Percentiles rank a stretch among this genome's conserved stretches.
These are phyloP conservation scores for Straminergon stramineum DNA, from an alignment of 225 moss, liverwort and hornwort species.

Conservation along the genomic window DNA sequence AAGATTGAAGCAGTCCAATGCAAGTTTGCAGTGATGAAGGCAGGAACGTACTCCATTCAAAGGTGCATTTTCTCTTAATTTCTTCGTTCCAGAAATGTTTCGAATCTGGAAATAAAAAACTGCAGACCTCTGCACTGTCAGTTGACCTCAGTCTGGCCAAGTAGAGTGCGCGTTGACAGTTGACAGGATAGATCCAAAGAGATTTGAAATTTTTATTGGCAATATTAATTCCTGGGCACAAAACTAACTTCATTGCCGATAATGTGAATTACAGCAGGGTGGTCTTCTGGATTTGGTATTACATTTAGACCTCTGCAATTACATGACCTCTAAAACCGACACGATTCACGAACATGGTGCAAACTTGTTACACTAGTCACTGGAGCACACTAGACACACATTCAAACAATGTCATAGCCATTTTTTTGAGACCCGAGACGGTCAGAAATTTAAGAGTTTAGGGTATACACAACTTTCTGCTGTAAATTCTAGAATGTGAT, in stretches of 20 bases:
- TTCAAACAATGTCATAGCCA: not conserved
- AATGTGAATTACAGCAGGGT: not conserved
- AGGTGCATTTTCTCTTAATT: not conserved
- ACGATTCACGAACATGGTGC: not conserved
- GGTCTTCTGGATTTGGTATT: not conserved
- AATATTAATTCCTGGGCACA: not conserved
- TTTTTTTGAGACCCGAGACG: not conserved
- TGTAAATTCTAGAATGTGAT: not conserved
- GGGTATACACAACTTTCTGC: not conserved
- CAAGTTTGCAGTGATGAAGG: not conserved
- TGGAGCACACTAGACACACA: not conserved
- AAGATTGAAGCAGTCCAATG: not conserved
- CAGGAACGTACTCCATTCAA: not conserved
- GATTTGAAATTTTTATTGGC: not conserved
- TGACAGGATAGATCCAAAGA: not conserved
- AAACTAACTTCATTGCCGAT: not conserved
- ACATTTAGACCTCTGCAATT: not conserved
- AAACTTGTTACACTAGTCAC: not conserved
- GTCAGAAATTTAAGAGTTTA: not conserved
- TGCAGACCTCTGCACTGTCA: not conserved
- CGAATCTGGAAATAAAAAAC: not conserved
- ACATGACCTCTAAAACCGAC: not conserved
- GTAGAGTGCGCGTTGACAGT: not conserved
- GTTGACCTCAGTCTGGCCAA: not conserved
- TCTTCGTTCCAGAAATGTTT: not conserved